Evolutionary conservation across 2,329 filamentous ascomycete genomes (phyloP), one percentile per base, ranked within the genome.

Genomic region (Fusarium sublunatum): DNA sequence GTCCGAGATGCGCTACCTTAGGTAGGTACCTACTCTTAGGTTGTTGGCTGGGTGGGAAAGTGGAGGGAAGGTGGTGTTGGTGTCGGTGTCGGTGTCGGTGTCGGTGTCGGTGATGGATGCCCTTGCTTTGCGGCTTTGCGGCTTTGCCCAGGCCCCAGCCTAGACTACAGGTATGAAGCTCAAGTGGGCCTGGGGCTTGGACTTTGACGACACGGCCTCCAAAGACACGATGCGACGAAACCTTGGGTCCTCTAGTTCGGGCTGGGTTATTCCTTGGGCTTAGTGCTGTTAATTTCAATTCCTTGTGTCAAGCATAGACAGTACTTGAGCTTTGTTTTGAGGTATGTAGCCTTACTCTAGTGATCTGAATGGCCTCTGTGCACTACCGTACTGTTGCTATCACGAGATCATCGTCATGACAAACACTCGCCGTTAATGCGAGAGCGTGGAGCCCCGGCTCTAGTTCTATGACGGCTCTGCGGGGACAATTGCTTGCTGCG

Each of bases 381-480:
- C n/a, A n/a, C n/a, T n/a, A n/a, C n/a, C n/a, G n/a, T n/a, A n/a
- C 8, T 12, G 5, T 19, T n/a, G 31, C 28, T 29, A 35, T 42
- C 35, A 42, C 47, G 32, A 62, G 32, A 34, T n/a, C 10, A 26
- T 25, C 24, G 22, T 34, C 29, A 61, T 61, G 24, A 38, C 56
- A 45, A 51, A 34, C 44, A 44, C 46, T 24, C 3, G 32, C 44
- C 38, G n/a, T 52, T 34, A 32, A 63, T 62, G 58, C 29, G 26
- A 63, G 49, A 46, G 36, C 36, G 41, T 40, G 35, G 29, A 40
- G 57, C 58, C 58, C 58, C 62, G 38, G 49, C 39, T 63, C 58
- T 54, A 51, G 49, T 46, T 63, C 59, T 54, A 51, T 32, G 49
- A 53, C 49, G 58, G 62, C 47, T 58, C 44, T 52, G 62, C 49